phyloP scores from a whole-genome alignment of 176 grass and related monocot species.

The Triticum aestivum region DNA sequence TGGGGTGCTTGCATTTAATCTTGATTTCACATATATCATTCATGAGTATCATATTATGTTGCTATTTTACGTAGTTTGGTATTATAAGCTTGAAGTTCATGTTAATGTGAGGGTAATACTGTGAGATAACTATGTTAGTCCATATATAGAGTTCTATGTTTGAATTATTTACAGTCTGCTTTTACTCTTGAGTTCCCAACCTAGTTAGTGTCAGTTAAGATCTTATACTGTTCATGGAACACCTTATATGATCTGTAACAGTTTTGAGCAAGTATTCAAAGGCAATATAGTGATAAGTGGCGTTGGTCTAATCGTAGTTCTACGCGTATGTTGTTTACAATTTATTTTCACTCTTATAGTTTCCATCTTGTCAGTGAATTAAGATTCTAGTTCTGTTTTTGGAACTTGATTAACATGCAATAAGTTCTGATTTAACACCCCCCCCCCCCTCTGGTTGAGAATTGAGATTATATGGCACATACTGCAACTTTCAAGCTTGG shows the following conservation, averaged over 20 bases:
- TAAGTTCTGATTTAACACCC: background rate
- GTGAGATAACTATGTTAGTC: background rate
- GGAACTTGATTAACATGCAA: background rate
- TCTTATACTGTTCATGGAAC: background rate
- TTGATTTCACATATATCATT: background rate
- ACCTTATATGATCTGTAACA: background rate
- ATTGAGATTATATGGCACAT: background rate
- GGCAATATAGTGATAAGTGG: background rate
- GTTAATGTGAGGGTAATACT: background rate
- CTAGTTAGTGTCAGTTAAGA: background rate
- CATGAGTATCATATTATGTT: background rate
- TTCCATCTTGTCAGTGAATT: background rate
- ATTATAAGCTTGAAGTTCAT: background rate
- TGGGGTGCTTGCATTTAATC: background rate
- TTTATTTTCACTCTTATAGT: background rate
- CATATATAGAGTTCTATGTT: background rate
- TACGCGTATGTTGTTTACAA: background rate
- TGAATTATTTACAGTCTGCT: background rate
- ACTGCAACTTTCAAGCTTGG: background rate
- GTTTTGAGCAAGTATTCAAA: background rate
- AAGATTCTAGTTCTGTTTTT: background rate
- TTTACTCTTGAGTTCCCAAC: background rate
- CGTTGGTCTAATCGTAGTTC: background rate
- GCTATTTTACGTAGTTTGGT: background rate
- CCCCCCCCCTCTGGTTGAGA: too few relatives aligned